Evolutionary conservation across 495 filamentous ascomycete species (phyloP), one percentile per base, ranked within the genome.

Genomic region (Xylaria curta): DNA sequence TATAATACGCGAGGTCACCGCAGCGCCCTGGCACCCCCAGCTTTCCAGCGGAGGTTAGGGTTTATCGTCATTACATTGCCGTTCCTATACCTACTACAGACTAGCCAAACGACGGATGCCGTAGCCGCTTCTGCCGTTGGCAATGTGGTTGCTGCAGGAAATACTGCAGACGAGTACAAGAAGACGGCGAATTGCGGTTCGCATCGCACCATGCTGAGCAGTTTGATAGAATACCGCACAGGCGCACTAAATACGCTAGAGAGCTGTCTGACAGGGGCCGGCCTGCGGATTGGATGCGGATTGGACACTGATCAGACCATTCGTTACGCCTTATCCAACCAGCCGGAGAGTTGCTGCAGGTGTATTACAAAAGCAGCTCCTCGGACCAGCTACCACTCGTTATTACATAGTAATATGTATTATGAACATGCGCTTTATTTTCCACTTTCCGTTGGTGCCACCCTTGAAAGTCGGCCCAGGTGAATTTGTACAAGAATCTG

Each of bases 1-100:
- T 31, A 54, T 19, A 56, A 67, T 56, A 67, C 65, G 65, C 65
- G 65, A 67, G 65, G 47, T 26, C 44, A 21, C 65, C 44, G 12
- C 15, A 36, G 17, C 63, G 21, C 60, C 21, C 60, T 21, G 28
- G 26, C 60, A 26, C 15, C 44, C 38, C 38, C 38, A 42, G 38
- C 38, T 42, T 42, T 42, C 12, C 38, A 26, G 60, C 38, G 36
- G 17, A 63, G 60, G 62, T 47, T 46, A 31, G 40, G 38, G 21
- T 31, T 46, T 49, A 38, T 65, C 62, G 38, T 47, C 62, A 31
- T 65, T 44, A 9, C 36, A 21, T 28, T 49, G 17, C 19, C 19
- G 13, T 26, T 26, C 36, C 36, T 44, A 40, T 49, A 33, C 40
- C 62, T 65, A 21, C 13, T 19, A 17, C 19, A 10, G 36, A 40